Percentiles rank a stretch among this genome's conserved stretches.
These are phyloP conservation scores for Vigna reflexopilosa DNA, from an alignment of 306 rosid species.

Conservation along the genomic window DNA sequence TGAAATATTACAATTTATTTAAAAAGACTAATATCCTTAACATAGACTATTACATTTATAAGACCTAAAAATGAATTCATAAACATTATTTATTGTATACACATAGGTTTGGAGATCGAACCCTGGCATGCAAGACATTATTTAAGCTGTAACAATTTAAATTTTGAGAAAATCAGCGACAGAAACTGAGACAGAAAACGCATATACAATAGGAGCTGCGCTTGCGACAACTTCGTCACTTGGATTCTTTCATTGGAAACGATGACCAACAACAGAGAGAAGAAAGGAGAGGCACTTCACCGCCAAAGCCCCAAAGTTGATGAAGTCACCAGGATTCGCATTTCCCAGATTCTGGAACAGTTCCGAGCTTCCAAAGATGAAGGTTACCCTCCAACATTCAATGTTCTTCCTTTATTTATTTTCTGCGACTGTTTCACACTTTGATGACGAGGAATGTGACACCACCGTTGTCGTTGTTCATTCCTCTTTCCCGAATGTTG, in stretches of 20 bases:
- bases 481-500: background rate
- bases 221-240: background rate
- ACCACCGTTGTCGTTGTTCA: too few relatives aligned
- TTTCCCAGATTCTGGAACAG: conserved; percentile 41
- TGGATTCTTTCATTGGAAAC: background rate
- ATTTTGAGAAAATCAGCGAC: background rate
- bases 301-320: conserved; percentile 37
- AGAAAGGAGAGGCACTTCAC: conserved; percentile 15
- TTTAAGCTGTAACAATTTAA: too few relatives aligned
- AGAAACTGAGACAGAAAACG: background rate
- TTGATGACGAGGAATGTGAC: background rate
- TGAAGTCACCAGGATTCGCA: conserved; percentile 45
- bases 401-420: background rate
- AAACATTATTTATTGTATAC: too few relatives aligned
- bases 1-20: too few relatives aligned
- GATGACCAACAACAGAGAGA: conserved; percentile 46
- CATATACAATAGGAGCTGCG: background rate
- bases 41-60: too few relatives aligned
- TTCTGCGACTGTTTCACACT: conserved; percentile 1
- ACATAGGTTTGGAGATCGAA: too few relatives aligned
- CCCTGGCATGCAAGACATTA: background rate
- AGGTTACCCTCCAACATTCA: conserved; percentile 47
- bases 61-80: too few relatives aligned
- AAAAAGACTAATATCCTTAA: too few relatives aligned
- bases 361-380: conserved; percentile 56